Base-by-base conservation (phyloP, 208 protist genomes). In the Crithidia fasciculata region DNA sequence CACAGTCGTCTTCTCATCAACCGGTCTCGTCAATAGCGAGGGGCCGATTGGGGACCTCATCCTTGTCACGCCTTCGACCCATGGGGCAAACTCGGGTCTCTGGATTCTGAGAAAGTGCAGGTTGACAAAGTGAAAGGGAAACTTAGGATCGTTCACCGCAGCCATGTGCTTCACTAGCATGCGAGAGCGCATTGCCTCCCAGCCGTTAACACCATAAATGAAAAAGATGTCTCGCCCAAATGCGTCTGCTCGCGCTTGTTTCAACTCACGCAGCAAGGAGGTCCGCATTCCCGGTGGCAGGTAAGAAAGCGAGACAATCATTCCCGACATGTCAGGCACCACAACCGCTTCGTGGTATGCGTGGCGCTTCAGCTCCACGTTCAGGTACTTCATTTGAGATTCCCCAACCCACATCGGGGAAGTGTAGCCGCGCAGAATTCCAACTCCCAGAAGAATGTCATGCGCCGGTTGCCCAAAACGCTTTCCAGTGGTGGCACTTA, bases 71-170 rank as follows among this genome's bases (percentile, higher is more conserved):
- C 39, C 8, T 2, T 16, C 45, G 36, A 83, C 74, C 53, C 83
- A 77, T 1, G 10, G 13, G 39, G 74, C 67, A 58, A 87, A 91
- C 54, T 87, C 49, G 2, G 87, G 80, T 55, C 88, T 87, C 71
- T 92, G 89, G 15, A 88, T 54, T 4, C 65, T 58, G 18, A 96
- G 69, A 73, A 95, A 88, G 55, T 78, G 67, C 49, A 95, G 18
- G 59, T 96, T 96, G n/a, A 96, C 92, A 85, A 95, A 96, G 64
- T 93, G 83, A 77, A 86, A 95, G 10, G 92, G 92, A 53, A 90
- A 95, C 60, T 71, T 36, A 18, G 41, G 59, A 62, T 96, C 90
- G 58, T 92, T 83, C n/a, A 96, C 65, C 13, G 82, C 86, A 16
- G 85, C 83, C 92, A 96, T 96, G 65, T 91, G 56, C 76, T 91